Evolutionary conservation across 495 filamentous ascomycete genomes (phyloP).

Genomic region (Monascus purpureus): DNA sequence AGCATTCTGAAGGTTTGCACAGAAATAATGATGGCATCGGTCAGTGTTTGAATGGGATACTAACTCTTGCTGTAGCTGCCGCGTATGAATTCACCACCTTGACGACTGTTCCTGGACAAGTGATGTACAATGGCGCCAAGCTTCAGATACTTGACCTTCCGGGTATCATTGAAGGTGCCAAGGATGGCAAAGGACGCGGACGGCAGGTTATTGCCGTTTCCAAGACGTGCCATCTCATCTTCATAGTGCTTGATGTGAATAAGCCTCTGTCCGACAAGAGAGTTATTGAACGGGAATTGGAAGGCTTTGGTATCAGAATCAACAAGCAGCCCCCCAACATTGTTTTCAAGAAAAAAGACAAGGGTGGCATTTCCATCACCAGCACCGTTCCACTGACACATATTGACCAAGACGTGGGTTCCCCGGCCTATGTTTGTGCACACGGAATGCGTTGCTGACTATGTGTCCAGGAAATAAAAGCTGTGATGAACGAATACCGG

Average conservation of each 20-base stretch:
- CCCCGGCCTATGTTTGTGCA: not conserved
- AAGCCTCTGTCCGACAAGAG: constrained; percentile 96
- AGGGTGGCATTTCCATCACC: constrained; percentile 88
- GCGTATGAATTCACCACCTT: constrained; percentile 98
- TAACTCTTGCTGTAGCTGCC: constrained; percentile 38
- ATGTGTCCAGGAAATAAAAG: constrained; percentile 66
- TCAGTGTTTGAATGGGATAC: not conserved
- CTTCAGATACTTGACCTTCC: constrained; percentile 98
- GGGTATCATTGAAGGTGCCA: constrained; percentile 96
- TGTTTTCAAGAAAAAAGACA: constrained; percentile 97
- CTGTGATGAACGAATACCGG: constrained; percentile 92
- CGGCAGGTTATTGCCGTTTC: constrained; percentile 97
- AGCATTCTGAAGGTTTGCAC: constrained; percentile 71
- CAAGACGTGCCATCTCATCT: constrained; percentile 97
- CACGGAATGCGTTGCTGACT: constrained; percentile 8
- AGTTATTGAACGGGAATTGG: constrained; percentile 90
- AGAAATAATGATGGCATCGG: not conserved
- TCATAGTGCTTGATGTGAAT: constrained; percentile 97
- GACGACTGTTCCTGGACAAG: constrained; percentile 93
- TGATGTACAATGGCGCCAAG: constrained; percentile 91
- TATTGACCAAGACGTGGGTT: constrained; percentile 66
- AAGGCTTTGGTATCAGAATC: constrained; percentile 94
- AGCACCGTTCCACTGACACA: constrained; percentile 84
- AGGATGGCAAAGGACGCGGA: constrained; percentile 96
- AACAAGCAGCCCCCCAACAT: constrained; percentile 98